Evolutionary conservation across 345 rosid species (phyloP).

Genomic region (Leavenworthia alabamica): DNA sequence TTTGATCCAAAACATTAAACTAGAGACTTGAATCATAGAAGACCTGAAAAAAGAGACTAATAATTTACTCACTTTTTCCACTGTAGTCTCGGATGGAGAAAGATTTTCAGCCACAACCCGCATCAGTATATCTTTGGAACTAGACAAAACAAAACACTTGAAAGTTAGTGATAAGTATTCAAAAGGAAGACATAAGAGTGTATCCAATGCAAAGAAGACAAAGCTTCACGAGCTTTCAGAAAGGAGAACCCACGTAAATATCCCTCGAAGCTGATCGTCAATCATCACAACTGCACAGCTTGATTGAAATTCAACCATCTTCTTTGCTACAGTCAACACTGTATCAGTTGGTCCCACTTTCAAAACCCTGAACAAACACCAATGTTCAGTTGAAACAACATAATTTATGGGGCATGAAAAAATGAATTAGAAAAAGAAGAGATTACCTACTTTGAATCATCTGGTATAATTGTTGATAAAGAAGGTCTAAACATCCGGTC

Average conservation of each 20-base stretch:
- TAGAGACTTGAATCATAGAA: constrained; percentile 1
- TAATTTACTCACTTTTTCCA: constrained; percentile 60
- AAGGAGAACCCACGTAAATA: constrained; percentile 66
- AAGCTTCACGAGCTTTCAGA: background rate
- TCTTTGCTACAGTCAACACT: constrained; percentile 60
- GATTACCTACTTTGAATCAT: constrained; percentile 98
- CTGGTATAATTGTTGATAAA: constrained; percentile 71
- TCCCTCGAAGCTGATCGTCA: constrained; percentile 76
- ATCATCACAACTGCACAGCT: constrained; percentile 73
- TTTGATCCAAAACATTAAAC: background rate
- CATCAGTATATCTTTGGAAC: constrained; percentile 98
- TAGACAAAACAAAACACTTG: constrained; percentile 26
- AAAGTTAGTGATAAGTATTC: background rate
- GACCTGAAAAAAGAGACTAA: background rate
- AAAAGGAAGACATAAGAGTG: constrained; percentile 2
- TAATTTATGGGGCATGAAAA: background rate
- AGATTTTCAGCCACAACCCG: constrained; percentile 82
- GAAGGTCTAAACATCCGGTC: constrained; percentile 95
- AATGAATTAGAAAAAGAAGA: constrained; percentile 28
- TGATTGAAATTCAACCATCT: constrained; percentile 71
- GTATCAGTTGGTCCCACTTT: constrained; percentile 78
- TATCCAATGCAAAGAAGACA: constrained; percentile 5
- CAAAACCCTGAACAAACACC: constrained; percentile 57
- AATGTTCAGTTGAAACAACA: constrained; percentile 2
- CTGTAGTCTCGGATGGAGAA: constrained; percentile 59